A percentile compares a stretch with the other conserved stretches of the same genome.
Conservation (phyloP, 768 basidiomycete genomes). For the Xanthoconium purpureum region DNA sequence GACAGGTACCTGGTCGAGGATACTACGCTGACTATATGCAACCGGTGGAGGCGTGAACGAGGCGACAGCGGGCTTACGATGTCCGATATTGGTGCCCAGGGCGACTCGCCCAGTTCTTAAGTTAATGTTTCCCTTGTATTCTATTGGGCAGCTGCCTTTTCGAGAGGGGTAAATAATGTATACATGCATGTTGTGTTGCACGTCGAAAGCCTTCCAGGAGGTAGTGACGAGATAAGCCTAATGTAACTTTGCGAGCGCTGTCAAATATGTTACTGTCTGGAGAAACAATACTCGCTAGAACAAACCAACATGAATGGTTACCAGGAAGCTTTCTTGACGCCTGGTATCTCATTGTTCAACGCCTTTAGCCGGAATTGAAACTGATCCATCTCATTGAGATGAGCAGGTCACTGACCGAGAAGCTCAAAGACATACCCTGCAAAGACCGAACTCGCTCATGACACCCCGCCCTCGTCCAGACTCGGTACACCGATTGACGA, state of each 20-base stretch:
- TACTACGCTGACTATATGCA: slow-evolving; percentile 64
- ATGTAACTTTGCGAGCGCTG: no score
- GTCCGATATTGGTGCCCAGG: slow-evolving; percentile 45
- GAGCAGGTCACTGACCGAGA: background rate
- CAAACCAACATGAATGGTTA: slow-evolving; percentile 31
- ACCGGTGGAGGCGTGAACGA: slow-evolving; percentile 85
- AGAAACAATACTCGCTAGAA: background rate
- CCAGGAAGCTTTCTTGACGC: slow-evolving; percentile 93
- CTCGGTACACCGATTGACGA: slow-evolving; percentile 86
- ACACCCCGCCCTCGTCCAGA: slow-evolving; percentile 86
- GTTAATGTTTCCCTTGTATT: slow-evolving; percentile 7
- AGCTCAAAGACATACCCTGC: slow-evolving; percentile 50
- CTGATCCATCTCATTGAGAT: slow-evolving; percentile 37
- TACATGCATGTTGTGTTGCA: background rate
- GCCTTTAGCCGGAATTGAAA: slow-evolving; percentile 91
- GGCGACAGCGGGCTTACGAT: slow-evolving; percentile 71
- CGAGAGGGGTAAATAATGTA: slow-evolving; percentile 9
- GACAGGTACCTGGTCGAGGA: slow-evolving; percentile 76
- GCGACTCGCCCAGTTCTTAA: slow-evolving; percentile 29
- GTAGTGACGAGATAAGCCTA: background rate
- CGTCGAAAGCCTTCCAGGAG: background rate
- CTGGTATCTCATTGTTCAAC: slow-evolving; percentile 74
- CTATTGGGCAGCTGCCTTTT: slow-evolving; percentile 3
- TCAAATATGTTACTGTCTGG: background rate
- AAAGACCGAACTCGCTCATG: slow-evolving; percentile 85